Base-by-base conservation (phyloP, 1,139 yeast species). In the Candida freyschussii region DNA sequence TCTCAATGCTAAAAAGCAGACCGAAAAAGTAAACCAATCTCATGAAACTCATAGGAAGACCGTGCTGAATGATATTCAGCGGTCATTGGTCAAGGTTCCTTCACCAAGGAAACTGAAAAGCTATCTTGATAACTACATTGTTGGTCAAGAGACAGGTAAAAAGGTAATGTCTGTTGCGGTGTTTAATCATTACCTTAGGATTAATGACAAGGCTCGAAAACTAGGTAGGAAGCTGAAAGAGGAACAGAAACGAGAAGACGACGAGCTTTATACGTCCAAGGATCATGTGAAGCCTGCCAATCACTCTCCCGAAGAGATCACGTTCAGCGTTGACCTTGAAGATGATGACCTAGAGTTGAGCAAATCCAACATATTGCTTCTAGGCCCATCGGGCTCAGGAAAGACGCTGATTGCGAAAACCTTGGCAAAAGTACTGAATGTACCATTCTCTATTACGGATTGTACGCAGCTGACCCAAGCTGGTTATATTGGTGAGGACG, bases 381-480 rank as follows among this genome's bases (percentile, higher is more conserved):
- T 72, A n/a, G 78, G 78, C 0, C 77, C 78, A 0, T 67, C 75
- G 6, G 77, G 78, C 1, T 66, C 75, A 3, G 77, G 78, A 17
- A 72, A 72, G 48, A 72, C 78, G 0, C 45, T 72, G 17, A 56
- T 72, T 24, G 77, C 78, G 1, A 61, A 67, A 27, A 69, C 75
- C 0, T 51, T 72, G 26, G 77, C 78, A 0, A 57, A 59, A 21
- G 56, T 63, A 1, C 46, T 72, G 27, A 65, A 70, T 24, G 73
- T 72, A 14, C 77, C 78, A 4, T 65, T 71, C 27, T 65, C 74
- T 0, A 69, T 72, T 11, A 68, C 72, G 4, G 78, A 72, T 43
- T 72, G 78, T 47, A 72, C 78, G 1, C 69, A 73, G 27, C 45
- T 72, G 40, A 72, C 78, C 0, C 78, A 72, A 46, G 75, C 78